phyloP scores from a whole-genome alignment of 2,329 filamentous ascomycete species.

The Aaosphaeria arxii region DNA sequence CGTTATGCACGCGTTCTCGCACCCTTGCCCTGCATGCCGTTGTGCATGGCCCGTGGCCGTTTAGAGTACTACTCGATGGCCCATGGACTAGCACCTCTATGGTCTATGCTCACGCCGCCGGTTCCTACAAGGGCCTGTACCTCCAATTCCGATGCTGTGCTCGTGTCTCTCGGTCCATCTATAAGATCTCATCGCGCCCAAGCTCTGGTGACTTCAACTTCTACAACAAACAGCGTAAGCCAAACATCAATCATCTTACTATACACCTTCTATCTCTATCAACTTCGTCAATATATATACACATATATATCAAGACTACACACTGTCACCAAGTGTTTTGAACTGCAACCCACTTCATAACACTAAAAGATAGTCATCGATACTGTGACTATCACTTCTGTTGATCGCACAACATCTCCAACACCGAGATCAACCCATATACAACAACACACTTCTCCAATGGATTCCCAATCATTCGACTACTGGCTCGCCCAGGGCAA shows the following conservation, averaged over 20 bases:
- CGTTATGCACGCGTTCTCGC: slow-evolving; percentile 22
- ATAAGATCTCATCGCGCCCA: slow-evolving; percentile 34
- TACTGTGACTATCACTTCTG: neutral
- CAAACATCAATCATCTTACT: neutral
- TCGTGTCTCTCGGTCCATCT: slow-evolving; percentile 15
- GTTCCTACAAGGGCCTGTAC: slow-evolving; percentile 5
- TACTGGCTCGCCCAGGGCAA: slow-evolving; percentile 37
- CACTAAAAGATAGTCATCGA: neutral
- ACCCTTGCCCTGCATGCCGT: slow-evolving; percentile 14
- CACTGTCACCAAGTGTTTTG: no score
- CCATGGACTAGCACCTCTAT: slow-evolving; percentile 14
- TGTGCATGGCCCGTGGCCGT: slow-evolving; percentile 18
- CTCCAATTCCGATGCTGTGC: slow-evolving; percentile 18
- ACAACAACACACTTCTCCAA: slow-evolving; percentile 9
- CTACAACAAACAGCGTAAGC: slow-evolving; percentile 22
- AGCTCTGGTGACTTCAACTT: slow-evolving; percentile 25
- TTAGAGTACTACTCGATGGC: slow-evolving; percentile 11
- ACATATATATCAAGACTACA: neutral
- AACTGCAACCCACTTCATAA: no score
- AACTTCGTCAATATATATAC: neutral
- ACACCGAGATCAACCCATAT: slow-evolving; percentile 2
- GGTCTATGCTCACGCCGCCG: neutral
- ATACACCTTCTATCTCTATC: no score
- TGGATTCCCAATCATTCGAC: slow-evolving; percentile 36
- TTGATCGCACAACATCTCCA: slow-evolving; percentile 7